Evolutionary conservation across 2,329 filamentous ascomycete species (phyloP).

Genomic region (Fusarium torreyae): DNA sequence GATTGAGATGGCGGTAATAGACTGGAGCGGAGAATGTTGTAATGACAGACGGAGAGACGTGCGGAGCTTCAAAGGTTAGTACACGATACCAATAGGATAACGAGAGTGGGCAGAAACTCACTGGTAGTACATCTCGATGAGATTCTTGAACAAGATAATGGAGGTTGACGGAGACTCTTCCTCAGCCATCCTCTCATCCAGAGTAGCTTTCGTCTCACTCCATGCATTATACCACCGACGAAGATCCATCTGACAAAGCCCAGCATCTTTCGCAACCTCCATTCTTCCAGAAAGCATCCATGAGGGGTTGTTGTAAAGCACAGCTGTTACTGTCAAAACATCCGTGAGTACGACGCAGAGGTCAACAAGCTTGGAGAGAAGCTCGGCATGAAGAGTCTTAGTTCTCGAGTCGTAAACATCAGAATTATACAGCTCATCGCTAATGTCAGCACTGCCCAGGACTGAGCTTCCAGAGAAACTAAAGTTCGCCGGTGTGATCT

Average conservation of each 20-base stretch:
- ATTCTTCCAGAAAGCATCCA: slow-evolving; percentile 40
- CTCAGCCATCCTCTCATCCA: slow-evolving; percentile 24
- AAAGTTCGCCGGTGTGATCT: slow-evolving; percentile 46
- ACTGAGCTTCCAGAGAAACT: slow-evolving; percentile 40
- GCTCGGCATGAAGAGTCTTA: slow-evolving; percentile 38
- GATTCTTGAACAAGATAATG: slow-evolving; percentile 42
- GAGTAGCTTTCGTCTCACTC: slow-evolving; percentile 35
- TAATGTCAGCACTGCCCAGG: slow-evolving; percentile 37
- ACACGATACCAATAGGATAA: fast-evolving
- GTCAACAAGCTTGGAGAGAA: slow-evolving; percentile 44
- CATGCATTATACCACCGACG: slow-evolving; percentile 43
- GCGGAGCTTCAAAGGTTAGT: slow-evolving; percentile 30
- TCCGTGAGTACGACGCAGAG: slow-evolving; percentile 46
- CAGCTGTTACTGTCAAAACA: slow-evolving; percentile 39
- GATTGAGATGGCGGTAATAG: slow-evolving; percentile 24
- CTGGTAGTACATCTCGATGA: slow-evolving; percentile 50
- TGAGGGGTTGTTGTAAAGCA: slow-evolving; percentile 44
- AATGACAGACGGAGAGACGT: slow-evolving; percentile 40
- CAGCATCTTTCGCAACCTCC: slow-evolving; percentile 38
- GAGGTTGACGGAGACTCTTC: slow-evolving; percentile 24
- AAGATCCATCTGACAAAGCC: slow-evolving; percentile 42
- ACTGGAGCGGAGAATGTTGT: slow-evolving; percentile 43
- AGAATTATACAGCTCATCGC: slow-evolving; percentile 43
- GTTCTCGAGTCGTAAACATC: slow-evolving; percentile 45
- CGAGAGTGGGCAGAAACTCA: background rate